Base-by-base conservation (phyloP, 148 eudicot species). In the Camellia granthamiana region DNA sequence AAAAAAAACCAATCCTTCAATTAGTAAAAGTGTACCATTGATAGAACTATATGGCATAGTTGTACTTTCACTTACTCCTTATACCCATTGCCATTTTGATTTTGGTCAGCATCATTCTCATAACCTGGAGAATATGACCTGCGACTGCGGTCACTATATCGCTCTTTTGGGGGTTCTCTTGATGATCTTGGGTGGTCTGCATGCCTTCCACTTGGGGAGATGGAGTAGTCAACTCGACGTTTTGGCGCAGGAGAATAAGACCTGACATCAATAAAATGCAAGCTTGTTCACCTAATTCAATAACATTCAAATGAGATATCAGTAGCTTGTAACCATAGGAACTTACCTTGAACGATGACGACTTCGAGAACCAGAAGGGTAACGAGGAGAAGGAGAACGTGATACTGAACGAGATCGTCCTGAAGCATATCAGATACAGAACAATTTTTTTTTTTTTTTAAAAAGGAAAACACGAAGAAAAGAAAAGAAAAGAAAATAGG, bases 391-490 rank as follows among this genome's bases (percentile, higher is more conserved):
- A 30, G 79, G 89, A 9, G 95, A 89, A 69, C 86, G 89, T 0
- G 94, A 89, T 68, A 84, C 76, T 69, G 92, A 91, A 12, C 85
- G 90, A 23, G 92, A 88, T 49, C 85, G 87, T 23, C 90, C 95
- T 90, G 81, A 44, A 68, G 43, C 54, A 69, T 62, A 54, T 9
- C 18, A 43, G 38, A 77, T 47, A 43, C 69, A 79, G 19, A 77
- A 70, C 46, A 43, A 64, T 61, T 18, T 6, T 10, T 30, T 23
- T 23, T 23, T 23, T 23, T 23, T 30, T 30, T 23, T 23, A 0
- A 23, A 23, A 23, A 23, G 0, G 0, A 23, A 23, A 23, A 23
- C 0, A 23, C 0, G 30, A 23, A 23, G 0, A 41, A n/a, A 23
- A 23, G 30, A 55, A 43, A 3, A 18, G 41, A 51, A 23, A 3